Evolutionary conservation across 176 grass and related monocot species (phyloP).

Genomic region (Oryza brachyantha): DNA sequence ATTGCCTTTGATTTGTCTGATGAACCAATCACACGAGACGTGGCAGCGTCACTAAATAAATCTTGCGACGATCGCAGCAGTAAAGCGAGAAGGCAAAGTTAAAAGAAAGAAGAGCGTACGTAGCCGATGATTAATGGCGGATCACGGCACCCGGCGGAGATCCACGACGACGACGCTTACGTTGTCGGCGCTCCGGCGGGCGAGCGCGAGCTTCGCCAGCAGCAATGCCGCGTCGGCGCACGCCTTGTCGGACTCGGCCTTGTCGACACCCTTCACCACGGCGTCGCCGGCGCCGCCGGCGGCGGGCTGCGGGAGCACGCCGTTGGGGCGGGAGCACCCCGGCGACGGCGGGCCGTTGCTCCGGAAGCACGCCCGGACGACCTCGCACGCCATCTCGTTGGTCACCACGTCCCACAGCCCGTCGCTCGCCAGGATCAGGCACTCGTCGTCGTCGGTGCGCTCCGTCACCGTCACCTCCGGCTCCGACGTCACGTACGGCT

Average conservation of each 20-base stretch:
- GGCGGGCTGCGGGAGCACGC: slow-evolving; percentile 7
- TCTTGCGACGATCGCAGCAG: background rate
- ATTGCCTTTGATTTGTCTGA: background rate
- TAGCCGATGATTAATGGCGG: background rate
- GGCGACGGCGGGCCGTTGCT: slow-evolving; percentile 25
- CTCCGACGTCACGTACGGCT: slow-evolving; percentile 61
- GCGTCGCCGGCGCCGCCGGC: background rate
- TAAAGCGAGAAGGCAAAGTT: background rate
- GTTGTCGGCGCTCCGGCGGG: slow-evolving; percentile 52
- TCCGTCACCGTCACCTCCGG: slow-evolving; percentile 58
- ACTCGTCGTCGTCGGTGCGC: slow-evolving; percentile 46
- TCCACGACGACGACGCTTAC: slow-evolving; percentile 73
- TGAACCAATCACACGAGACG: background rate
- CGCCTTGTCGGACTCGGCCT: slow-evolving; percentile 30
- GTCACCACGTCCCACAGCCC: slow-evolving; percentile 69
- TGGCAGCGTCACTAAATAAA: background rate
- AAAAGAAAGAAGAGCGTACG: background rate
- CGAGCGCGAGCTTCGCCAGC: slow-evolving; percentile 60
- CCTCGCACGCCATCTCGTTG: slow-evolving; percentile 56
- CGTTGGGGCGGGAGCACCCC: background rate
- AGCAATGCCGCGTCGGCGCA: slow-evolving; percentile 53
- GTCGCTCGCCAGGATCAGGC: slow-evolving; percentile 71
- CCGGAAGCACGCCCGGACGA: slow-evolving; percentile 41
- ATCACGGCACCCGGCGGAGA: slow-evolving; percentile 35
- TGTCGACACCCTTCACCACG: slow-evolving; percentile 30